A percentile compares a stretch with the other conserved stretches of the same genome.
Evolutionary conservation across 2,329 filamentous ascomycete genomes (phyloP).

Genomic region (Fusarium sp.): DNA sequence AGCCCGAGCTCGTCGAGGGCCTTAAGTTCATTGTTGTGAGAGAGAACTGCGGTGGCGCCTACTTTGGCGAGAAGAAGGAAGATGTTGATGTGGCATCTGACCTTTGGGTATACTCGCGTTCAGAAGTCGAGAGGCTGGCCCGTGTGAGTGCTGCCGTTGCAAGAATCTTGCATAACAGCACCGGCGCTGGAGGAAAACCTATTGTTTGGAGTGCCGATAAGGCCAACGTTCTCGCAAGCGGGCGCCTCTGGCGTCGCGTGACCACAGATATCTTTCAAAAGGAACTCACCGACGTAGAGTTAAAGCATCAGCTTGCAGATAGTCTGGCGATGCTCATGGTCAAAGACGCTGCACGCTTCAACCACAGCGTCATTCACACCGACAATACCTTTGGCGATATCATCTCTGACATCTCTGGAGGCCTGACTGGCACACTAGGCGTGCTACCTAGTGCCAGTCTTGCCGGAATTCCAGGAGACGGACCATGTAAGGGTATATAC

Average conservation of each 20-base stretch:
- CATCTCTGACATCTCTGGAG: conserved; percentile 58
- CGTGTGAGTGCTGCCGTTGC: conserved; percentile 60
- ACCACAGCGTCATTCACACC: conserved; percentile 58
- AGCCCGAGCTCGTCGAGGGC: conserved; percentile 56
- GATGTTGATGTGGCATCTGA: conserved; percentile 57
- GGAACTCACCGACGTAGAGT: conserved; percentile 56
- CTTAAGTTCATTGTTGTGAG: conserved; percentile 62
- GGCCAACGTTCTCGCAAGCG: conserved; percentile 63
- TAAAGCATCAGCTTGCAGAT: conserved; percentile 60
- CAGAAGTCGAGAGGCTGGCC: conserved; percentile 60
- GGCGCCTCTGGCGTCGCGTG: conserved; percentile 60
- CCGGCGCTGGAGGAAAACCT: conserved; percentile 46
- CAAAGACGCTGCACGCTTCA: conserved; percentile 58
- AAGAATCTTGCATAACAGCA: conserved; percentile 44
- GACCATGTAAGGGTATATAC: conserved; percentile 75
- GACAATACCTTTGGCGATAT: conserved; percentile 63
- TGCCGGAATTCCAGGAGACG: conserved; percentile 54
- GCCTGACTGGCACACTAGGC: conserved; percentile 59
- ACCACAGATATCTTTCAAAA: conserved; percentile 54
- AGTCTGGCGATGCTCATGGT: conserved; percentile 62
- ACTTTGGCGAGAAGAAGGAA: conserved; percentile 61
- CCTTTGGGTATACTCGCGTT: conserved; percentile 58
- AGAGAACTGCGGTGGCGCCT: conserved; percentile 63
- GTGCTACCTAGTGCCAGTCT: conserved; percentile 59
- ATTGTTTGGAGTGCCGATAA: conserved; percentile 63